Conservation (phyloP, 495 filamentous ascomycete species). For the Hyaloscypha hepaticicola region DNA sequence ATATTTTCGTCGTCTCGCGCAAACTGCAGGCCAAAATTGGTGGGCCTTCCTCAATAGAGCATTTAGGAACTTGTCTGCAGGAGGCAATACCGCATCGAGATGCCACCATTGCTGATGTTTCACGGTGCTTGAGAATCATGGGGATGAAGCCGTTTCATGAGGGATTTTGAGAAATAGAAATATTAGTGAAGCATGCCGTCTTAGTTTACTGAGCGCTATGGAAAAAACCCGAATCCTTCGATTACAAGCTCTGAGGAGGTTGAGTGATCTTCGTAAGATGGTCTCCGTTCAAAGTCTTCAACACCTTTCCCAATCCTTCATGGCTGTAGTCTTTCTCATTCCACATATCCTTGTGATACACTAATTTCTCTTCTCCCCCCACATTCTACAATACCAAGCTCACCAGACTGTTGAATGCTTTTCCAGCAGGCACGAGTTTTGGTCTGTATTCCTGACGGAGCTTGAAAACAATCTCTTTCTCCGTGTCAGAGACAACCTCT, state of each 20-base stretch:
- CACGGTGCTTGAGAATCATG: background rate
- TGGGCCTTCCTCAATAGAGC: background rate
- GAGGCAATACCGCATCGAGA: background rate
- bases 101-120: background rate
- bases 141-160: background rate
- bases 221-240: background rate
- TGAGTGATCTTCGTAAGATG: constrained; percentile 42
- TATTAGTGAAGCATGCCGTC: no score
- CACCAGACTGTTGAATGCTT: constrained; percentile 42
- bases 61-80: background rate
- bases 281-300: constrained; percentile 51
- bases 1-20: background rate
- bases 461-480: constrained; percentile 43
- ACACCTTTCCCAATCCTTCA: constrained; percentile 45
- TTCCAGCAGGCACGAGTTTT: constrained; percentile 33
- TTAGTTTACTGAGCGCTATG: background rate
- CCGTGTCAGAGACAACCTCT: constrained; percentile 39
- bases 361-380: constrained; percentile 40
- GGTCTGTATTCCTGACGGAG: constrained; percentile 48
- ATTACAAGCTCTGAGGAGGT: constrained; percentile 34
- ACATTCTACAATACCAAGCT: constrained; percentile 40
- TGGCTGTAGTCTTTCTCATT: constrained; percentile 52
- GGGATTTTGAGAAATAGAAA: no score
- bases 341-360: constrained; percentile 54
- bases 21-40: background rate